Conservation (phyloP, 371 early-diverging fungal species). For the Mortierella sp. region DNA sequence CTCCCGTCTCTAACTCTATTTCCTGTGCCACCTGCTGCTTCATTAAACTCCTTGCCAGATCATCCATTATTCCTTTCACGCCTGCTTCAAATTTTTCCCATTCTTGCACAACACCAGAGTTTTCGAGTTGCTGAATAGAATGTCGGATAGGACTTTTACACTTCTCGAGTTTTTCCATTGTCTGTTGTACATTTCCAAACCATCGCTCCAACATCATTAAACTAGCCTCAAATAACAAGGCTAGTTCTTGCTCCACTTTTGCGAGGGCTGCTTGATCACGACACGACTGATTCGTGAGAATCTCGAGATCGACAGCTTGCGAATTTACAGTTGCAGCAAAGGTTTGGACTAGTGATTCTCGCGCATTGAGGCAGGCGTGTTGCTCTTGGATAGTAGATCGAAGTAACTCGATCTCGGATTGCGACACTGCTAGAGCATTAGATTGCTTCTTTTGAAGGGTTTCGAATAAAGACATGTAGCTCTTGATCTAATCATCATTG, state of each 20-base stretch:
- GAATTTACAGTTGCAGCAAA: conserved; percentile 21
- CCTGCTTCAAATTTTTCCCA: conserved; percentile 11
- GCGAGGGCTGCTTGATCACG: conserved; percentile 32
- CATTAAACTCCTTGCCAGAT: conserved; percentile 12
- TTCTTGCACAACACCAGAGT: not conserved
- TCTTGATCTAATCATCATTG: conserved; percentile 35
- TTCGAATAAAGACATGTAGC: conserved; percentile 54
- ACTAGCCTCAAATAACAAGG: conserved; percentile 38
- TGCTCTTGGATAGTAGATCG: conserved; percentile 13
- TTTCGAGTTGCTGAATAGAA: conserved; percentile 11
- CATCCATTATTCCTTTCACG: conserved; percentile 11
- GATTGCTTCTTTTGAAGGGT: conserved; percentile 52
- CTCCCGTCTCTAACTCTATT: not conserved
- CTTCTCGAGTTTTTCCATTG: not conserved
- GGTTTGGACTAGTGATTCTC: conserved; percentile 32
- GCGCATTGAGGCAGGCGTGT: conserved; percentile 20
- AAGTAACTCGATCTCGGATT: conserved; percentile 30
- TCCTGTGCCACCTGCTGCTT: conserved; percentile 23
- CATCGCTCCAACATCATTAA: conserved; percentile 42
- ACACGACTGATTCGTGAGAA: conserved; percentile 15
- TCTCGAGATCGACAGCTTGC: conserved; percentile 37
- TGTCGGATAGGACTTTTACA: conserved; percentile 25
- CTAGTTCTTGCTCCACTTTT: conserved; percentile 41
- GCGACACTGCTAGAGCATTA: conserved; percentile 43
- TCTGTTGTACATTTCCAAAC: conserved; percentile 20